Base-by-base conservation (phyloP, 148 eudicot species). In the Mesembryanthemum crystallinum region DNA sequence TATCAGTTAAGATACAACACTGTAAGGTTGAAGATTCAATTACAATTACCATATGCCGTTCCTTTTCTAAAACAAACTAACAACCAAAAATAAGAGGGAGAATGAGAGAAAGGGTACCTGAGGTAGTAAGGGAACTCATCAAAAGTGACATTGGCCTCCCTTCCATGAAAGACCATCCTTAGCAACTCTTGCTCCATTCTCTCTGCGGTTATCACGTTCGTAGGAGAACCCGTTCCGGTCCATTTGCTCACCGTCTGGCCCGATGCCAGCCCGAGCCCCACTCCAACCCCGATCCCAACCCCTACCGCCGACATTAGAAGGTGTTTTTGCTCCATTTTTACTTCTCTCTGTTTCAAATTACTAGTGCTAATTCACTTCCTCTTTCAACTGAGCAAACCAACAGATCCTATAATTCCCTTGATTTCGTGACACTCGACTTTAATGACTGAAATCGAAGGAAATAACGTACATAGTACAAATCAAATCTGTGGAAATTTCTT, bases 91-190 rank as follows among this genome's bases (percentile, higher is more conserved):
- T 7, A 13, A 18, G 7, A 25, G 28, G 42, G 33, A 21, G 23
- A 17, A 66, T n/a, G n/a, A n/a, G 17, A 21, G 13, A 4, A 54
- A 21, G 0, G 30, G 54, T 83, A 94, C 98, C 97, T 94, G 51
- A 94, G 92, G 73, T 94, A 90, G 67, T 90, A 94, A 4, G 98
- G 98, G 32, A 94, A 94, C 51, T 92, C 87, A 69, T 92, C 96
- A 58, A 94, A 94, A 32, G 98, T 94, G 64, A 94, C 94, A 18
- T 86, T 86, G 67, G 79, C 78, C 39, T 92, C 90, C 35, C 78
- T 85, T 76, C 96, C 97, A 83, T 90, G 91, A 59, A 84, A 47
- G 35, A 92, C 70, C 69, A 89, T 78, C 52, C 80, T 68, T 1
- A 86, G 49, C 85, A 94, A 84, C 89, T 94, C 97, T 23, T 87